These are phyloP conservation scores for Fistulinella prunicolor DNA, from an alignment of 768 basidiomycete species.

Conservation along the genomic window DNA sequence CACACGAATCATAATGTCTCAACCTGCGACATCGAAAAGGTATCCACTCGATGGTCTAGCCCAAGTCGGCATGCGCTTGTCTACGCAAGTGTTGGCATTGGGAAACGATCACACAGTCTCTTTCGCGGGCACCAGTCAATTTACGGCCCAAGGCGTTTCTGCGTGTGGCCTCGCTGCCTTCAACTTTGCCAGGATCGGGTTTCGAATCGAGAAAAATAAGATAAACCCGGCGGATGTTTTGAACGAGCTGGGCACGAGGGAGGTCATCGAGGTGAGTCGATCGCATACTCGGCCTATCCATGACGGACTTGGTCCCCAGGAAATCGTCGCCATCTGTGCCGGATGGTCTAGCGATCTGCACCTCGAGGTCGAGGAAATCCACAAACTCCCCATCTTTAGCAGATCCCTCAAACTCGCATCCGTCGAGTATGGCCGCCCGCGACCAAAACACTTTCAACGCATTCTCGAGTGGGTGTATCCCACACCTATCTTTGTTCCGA, in stretches of 20 bases:
- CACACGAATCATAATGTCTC: constrained; percentile 13
- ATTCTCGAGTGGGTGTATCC: constrained; percentile 24
- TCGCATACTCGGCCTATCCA: background rate
- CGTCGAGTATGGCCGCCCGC: constrained; percentile 38
- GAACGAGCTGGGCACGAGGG: constrained; percentile 21
- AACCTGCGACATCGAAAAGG: background rate
- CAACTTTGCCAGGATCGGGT: constrained; percentile 56
- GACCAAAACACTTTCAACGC: constrained; percentile 35
- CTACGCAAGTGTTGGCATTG: constrained; percentile 16
- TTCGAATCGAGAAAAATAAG: constrained; percentile 27
- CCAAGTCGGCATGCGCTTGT: background rate
- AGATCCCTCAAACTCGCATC: constrained; percentile 35
- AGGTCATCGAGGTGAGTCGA: constrained; percentile 26
- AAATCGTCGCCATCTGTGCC: constrained; percentile 54
- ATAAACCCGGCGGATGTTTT: constrained; percentile 12
- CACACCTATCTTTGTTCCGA: background rate
- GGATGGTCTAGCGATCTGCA: constrained; percentile 52
- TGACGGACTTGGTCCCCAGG: constrained; percentile 35
- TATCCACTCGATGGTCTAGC: background rate
- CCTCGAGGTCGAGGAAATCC: constrained; percentile 57
- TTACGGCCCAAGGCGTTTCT: constrained; percentile 42
- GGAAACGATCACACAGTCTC: constrained; percentile 42
- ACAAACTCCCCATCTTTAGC: constrained; percentile 46
- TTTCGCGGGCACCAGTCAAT: constrained; percentile 55
- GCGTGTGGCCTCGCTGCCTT: constrained; percentile 67